These are phyloP conservation scores for Apiotrichum domesticum DNA, from an alignment of 1,284 basidiomycete species.

Conservation along the genomic window DNA sequence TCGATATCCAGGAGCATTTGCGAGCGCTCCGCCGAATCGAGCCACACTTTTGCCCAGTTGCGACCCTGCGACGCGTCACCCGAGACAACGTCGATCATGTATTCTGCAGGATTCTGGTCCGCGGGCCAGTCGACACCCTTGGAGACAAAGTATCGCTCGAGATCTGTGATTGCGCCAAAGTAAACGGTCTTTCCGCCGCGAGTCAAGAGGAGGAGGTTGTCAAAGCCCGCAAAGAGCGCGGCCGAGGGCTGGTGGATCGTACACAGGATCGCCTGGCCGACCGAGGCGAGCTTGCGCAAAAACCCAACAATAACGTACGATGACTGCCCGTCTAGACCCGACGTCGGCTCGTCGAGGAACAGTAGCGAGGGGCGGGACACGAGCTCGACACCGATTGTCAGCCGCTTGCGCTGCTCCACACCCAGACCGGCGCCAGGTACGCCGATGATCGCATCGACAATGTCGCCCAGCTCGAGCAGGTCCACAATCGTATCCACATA, in stretches of 20 bases:
- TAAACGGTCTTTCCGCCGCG: constrained; percentile 52
- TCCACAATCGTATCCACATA: constrained; percentile 53
- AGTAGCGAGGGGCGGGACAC: constrained; percentile 38
- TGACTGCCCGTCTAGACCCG: constrained; percentile 55
- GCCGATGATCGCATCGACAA: constrained; percentile 51
- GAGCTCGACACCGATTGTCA: constrained; percentile 50
- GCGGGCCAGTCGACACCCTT: constrained; percentile 31
- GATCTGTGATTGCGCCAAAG: constrained; percentile 52
- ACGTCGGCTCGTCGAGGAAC: constrained; percentile 50
- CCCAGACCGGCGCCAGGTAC: constrained; percentile 47
- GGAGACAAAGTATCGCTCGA: constrained; percentile 50
- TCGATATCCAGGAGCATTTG: constrained; percentile 46
- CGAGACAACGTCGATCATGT: constrained; percentile 42
- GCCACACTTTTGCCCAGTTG: constrained; percentile 69
- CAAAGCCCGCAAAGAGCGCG: constrained; percentile 62
- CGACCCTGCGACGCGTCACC: constrained; percentile 31
- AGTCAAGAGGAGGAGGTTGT: constrained; percentile 57
- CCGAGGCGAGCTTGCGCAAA: constrained; percentile 52
- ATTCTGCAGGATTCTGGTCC: constrained; percentile 51
- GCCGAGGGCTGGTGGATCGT: constrained; percentile 55
- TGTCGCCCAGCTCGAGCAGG: constrained; percentile 49
- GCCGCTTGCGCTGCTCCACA: constrained; percentile 48
- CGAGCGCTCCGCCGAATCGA: constrained; percentile 47
- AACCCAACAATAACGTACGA: constrained; percentile 55
- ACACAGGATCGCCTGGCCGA: constrained; percentile 47